phyloP scores from a whole-genome alignment of 306 rosid genomes.

The Clitoria ternatea region DNA sequence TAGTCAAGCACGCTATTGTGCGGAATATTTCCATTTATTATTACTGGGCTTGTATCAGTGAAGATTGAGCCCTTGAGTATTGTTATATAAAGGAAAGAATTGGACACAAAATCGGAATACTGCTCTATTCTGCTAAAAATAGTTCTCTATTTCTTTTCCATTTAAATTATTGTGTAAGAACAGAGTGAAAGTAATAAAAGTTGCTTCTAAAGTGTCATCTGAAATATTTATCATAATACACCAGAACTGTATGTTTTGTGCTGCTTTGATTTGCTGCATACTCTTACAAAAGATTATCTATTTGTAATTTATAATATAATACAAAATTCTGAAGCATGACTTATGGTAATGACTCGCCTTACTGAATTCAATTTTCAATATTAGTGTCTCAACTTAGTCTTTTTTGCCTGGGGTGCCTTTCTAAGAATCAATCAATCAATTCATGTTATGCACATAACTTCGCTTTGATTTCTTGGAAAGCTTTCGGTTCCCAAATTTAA shows the following conservation, averaged over 20 bases:
- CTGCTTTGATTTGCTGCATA: too few relatives aligned
- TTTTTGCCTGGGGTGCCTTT: too few relatives aligned
- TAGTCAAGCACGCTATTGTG: constrained; percentile 33
- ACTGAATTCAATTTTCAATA: too few relatives aligned
- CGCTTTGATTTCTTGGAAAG: too few relatives aligned
- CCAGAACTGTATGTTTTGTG: background rate
- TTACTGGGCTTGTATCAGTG: constrained; percentile 32
- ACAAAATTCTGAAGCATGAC: too few relatives aligned
- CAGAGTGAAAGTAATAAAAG: constrained; percentile 27
- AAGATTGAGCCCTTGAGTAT: constrained; percentile 26
- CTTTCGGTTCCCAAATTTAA: too few relatives aligned
- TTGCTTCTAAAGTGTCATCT: background rate
- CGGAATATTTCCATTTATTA: constrained; percentile 31
- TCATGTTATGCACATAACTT: too few relatives aligned
- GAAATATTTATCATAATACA: background rate
- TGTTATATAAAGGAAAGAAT: background rate
- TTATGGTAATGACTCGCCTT: too few relatives aligned
- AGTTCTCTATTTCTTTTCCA: background rate
- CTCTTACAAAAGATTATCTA: background rate
- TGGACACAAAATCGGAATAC: constrained; percentile 2
- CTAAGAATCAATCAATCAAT: too few relatives aligned
- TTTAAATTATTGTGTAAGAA: constrained; percentile 21
- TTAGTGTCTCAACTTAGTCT: too few relatives aligned
- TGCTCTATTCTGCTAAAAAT: constrained; percentile 15
- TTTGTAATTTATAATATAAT: too few relatives aligned